A percentile compares a stretch with the other conserved stretches of the same genome.
These are phyloP conservation scores for Aspergillus arachidicola DNA, from an alignment of 2,329 filamentous ascomycete genomes.

Conservation along the genomic window DNA sequence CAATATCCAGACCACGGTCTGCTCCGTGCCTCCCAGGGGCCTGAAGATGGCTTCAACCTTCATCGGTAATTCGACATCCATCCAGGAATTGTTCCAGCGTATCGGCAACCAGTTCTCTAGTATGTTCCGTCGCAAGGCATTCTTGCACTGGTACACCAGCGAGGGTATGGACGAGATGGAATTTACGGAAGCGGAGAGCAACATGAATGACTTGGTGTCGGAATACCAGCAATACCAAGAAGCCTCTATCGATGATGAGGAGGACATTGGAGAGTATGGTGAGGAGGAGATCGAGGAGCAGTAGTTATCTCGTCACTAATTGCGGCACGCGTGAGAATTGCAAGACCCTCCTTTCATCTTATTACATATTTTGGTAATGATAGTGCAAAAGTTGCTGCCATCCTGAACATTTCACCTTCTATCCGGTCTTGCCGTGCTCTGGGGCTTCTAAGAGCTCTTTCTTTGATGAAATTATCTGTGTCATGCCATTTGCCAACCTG, in stretches of 20 bases:
- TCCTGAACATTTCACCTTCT: not conserved
- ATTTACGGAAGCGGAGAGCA: constrained; percentile 99
- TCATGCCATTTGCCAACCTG: not conserved
- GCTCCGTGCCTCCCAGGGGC: constrained; percentile 95
- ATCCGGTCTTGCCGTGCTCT: not conserved
- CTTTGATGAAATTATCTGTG: not conserved
- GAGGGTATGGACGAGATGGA: constrained; percentile 99
- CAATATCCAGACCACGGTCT: constrained; percentile 99
- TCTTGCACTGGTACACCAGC: constrained; percentile 99
- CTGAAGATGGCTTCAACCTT: constrained; percentile 99
- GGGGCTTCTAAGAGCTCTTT: not conserved
- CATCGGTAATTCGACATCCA: constrained; percentile 98
- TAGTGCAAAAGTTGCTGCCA: not conserved
- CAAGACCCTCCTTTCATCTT: not conserved
- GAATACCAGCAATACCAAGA: constrained; percentile 99
- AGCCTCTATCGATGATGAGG: constrained; percentile 92
- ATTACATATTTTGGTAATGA: constrained; percentile 4
- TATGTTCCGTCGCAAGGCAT: constrained; percentile 99
- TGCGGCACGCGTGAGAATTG: not conserved
- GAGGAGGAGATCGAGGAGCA: constrained; percentile 1
- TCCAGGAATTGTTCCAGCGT: constrained; percentile 99
- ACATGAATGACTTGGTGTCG: constrained; percentile 99
- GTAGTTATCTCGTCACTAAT: not conserved
- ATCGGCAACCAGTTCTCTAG: constrained; percentile 99
- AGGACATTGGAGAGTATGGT: constrained; percentile 75